phyloP scores from a whole-genome alignment of 345 rosid species.

The Syzygium oleosum region DNA sequence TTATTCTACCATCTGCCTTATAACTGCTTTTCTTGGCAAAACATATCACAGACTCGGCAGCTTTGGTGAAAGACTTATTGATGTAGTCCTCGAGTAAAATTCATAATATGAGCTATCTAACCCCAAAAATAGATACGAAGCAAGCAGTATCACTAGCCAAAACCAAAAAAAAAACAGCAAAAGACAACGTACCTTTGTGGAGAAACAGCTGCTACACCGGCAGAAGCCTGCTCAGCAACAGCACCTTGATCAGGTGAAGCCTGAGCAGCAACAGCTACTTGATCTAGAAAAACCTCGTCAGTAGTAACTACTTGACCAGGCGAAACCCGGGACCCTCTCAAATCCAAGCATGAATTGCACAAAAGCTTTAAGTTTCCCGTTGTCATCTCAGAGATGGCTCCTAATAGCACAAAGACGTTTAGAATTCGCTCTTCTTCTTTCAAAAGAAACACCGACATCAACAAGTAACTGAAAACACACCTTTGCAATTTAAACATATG shows the following conservation, averaged over 20 bases:
- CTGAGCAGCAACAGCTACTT: background rate
- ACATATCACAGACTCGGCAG: background rate
- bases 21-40: background rate
- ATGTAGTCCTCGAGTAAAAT: background rate
- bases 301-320: constrained; percentile 13
- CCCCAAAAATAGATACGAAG: background rate
- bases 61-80: background rate
- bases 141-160: background rate
- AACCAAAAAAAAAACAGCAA: background rate
- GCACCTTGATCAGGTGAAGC: background rate
- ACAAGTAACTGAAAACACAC: constrained; percentile 29
- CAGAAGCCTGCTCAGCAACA: background rate
- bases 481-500: constrained; percentile 82
- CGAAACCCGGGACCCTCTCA: constrained; percentile 22
- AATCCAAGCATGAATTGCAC: constrained; percentile 48
- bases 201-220: background rate
- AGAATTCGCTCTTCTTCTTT: background rate
- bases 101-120: background rate
- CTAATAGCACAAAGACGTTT: constrained; percentile 17
- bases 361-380: constrained; percentile 27
- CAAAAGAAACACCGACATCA: background rate
- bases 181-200: background rate
- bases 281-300: background rate
- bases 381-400: constrained; percentile 15
- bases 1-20: background rate